Evolutionary conservation across 148 eudicot species (phyloP).

Genomic region (Amaranthus hypochondriacus): DNA sequence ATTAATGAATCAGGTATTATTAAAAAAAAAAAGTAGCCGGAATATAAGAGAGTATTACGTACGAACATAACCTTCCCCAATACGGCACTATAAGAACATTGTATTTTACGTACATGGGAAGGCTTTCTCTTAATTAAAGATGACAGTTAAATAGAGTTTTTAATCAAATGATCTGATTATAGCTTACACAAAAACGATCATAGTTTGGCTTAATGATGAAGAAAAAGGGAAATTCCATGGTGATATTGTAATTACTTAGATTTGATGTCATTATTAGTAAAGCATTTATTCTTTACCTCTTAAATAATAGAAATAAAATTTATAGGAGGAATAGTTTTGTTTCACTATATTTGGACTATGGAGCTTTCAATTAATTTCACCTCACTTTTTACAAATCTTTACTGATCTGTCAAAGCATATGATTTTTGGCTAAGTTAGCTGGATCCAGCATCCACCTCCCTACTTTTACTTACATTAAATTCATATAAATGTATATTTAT

Average conservation of each 20-base stretch:
- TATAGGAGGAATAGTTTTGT: constrained; percentile 1
- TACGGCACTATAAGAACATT: too few species aligned
- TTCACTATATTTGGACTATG: constrained; percentile 4
- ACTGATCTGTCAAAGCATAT: constrained; percentile 26
- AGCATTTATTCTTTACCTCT: constrained; percentile 17
- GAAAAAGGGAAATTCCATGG: not conserved
- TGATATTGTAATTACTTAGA: constrained; percentile 6
- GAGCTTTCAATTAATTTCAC: constrained; percentile 13
- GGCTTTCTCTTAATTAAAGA: too few species aligned
- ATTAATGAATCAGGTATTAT: too few species aligned
- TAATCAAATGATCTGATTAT: too few species aligned
- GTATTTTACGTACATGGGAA: too few species aligned
- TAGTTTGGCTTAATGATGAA: too few species aligned
- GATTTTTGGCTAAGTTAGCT: constrained; percentile 20
- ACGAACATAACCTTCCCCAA: too few species aligned
- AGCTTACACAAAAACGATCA: too few species aligned
- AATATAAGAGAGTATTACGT: too few species aligned
- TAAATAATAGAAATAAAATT: constrained; percentile 1
- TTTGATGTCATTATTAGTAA: constrained; percentile 5
- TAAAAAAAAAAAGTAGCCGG: too few species aligned
- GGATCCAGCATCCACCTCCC: constrained; percentile 16
- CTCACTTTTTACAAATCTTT: constrained; percentile 11
- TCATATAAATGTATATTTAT: constrained; percentile 14
- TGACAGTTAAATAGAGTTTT: too few species aligned
- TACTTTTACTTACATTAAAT: constrained; percentile 11